A percentile compares a stretch with the other conserved stretches of the same genome.
These are phyloP conservation scores for Acrocalymma vagum DNA, from an alignment of 2,329 filamentous ascomycete genomes.

Conservation along the genomic window DNA sequence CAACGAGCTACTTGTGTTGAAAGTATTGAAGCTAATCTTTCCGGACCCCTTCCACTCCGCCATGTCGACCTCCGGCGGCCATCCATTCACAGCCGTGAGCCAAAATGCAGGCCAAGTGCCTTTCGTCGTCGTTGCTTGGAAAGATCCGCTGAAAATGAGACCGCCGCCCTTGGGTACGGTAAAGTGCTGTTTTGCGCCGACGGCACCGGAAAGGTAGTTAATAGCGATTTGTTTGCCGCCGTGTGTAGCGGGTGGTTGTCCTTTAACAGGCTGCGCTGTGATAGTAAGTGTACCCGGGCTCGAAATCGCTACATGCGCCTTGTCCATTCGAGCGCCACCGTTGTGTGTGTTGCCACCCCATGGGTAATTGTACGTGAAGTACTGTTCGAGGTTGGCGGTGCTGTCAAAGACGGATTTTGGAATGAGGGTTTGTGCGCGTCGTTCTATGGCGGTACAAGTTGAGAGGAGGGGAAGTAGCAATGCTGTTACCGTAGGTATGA, in stretches of 20 bases:
- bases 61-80: slow-evolving; percentile 69
- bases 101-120: slow-evolving; percentile 69
- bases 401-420: slow-evolving; percentile 40
- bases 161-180: slow-evolving; percentile 49
- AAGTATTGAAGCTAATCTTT: slow-evolving; percentile 65
- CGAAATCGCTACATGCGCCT: slow-evolving; percentile 54
- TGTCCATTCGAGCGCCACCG: slow-evolving; percentile 64
- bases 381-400: slow-evolving; percentile 40
- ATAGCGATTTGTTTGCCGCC: slow-evolving; percentile 49
- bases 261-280: slow-evolving; percentile 56
- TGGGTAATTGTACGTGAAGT: slow-evolving; percentile 64
- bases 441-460: too few relatives aligned
- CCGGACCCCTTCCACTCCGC: slow-evolving; percentile 68
- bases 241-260: slow-evolving; percentile 46
- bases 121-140: slow-evolving; percentile 48
- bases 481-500: too few relatives aligned
- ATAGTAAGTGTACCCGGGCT: slow-evolving; percentile 54
- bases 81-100: slow-evolving; percentile 63
- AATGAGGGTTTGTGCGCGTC: slow-evolving; percentile 34
- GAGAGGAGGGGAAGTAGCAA: too few relatives aligned
- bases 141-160: slow-evolving; percentile 49
- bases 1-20: slow-evolving; percentile 59
- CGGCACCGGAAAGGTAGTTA: slow-evolving; percentile 62
- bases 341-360: slow-evolving; percentile 66
- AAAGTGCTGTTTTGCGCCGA: slow-evolving; percentile 54